Evolutionary conservation across 1,284 basidiomycete species (phyloP), one percentile per base, ranked within the genome.

Genomic region (Tremellales sp.): DNA sequence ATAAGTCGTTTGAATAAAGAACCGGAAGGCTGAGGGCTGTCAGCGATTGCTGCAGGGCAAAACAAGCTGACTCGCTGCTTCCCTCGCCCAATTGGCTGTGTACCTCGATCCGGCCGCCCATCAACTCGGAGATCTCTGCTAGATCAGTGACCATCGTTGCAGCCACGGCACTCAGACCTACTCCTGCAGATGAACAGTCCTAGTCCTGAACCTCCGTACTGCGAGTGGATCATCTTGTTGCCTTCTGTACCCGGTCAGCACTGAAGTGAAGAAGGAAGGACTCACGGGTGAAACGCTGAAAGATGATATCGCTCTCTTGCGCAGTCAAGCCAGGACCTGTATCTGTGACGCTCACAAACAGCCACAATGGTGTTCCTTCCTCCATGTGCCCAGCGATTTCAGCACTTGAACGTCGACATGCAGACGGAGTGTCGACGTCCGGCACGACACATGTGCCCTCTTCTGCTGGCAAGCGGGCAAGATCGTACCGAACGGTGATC

Each of bases 1-100:
- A n/a, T n/a, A n/a, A n/a, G n/a, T n/a, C n/a, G n/a, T n/a, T n/a
- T n/a, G n/a, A n/a, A n/a, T n/a, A n/a, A n/a, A n/a, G n/a, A n/a
- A n/a, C n/a, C n/a, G n/a, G n/a, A n/a, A n/a, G n/a, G n/a, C n/a
- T n/a, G n/a, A n/a, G n/a, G n/a, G n/a, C n/a, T n/a, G n/a, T n/a
- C n/a, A n/a, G n/a, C n/a, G n/a, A n/a, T n/a, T n/a, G n/a, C 17
- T 41, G 40, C 13, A 41, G 40, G n/a, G n/a, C n/a, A 3, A n/a
- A 17, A 21, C 3, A 36, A 21, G 39, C 12, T 6, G 6, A 48
- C 54, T 49, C 33, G 53, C 54, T 90, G 52, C 52, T 57, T 11
- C 66, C 66, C 19, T 54, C 40, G 3, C 60, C 64, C 1, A 60
- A 42, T 39, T 60, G 44, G 36, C 53, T 57, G n/a, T 49, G 47